Conservation (phyloP, 2,329 filamentous ascomycete genomes). For the Claviceps maximensis region DNA sequence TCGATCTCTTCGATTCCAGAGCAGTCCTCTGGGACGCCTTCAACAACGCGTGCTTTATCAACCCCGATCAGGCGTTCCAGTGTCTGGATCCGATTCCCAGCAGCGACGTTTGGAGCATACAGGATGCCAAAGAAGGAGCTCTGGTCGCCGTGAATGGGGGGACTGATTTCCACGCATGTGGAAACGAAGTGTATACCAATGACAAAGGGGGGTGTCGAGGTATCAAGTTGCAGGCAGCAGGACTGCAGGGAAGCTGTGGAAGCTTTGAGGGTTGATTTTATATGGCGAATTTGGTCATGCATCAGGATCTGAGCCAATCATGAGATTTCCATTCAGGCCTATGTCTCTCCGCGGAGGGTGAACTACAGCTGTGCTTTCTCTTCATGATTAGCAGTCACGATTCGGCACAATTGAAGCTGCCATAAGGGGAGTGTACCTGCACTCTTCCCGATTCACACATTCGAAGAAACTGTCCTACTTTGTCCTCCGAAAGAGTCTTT, state of each 20-base stretch:
- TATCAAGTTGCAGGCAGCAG: slow-evolving; percentile 13
- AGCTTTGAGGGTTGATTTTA: background rate
- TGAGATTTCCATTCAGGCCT: background rate
- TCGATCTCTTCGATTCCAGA: slow-evolving; percentile 13
- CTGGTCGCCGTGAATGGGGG: slow-evolving; percentile 14
- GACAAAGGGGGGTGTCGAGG: slow-evolving; percentile 13
- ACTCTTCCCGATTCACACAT: too few relatives aligned
- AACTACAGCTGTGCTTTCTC: too few relatives aligned
- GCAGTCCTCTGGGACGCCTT: slow-evolving; percentile 15
- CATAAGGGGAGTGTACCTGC: background rate
- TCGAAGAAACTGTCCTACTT: too few relatives aligned
- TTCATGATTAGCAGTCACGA: too few relatives aligned
- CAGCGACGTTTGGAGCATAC: slow-evolving; percentile 15
- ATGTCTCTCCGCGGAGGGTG: too few relatives aligned
- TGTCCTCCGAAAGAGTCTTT: too few relatives aligned
- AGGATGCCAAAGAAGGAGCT: slow-evolving; percentile 9
- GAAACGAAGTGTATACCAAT: slow-evolving; percentile 13
- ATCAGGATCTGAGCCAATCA: background rate
- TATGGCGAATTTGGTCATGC: background rate
- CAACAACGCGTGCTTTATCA: slow-evolving; percentile 21
- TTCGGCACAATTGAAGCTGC: background rate
- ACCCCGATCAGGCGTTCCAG: slow-evolving; percentile 13
- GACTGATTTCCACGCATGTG: slow-evolving; percentile 16
- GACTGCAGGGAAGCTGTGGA: slow-evolving; percentile 15
- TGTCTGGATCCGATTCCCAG: slow-evolving; percentile 21